These are phyloP conservation scores for Alliaria petiolata DNA, from an alignment of 345 rosid genomes.

Conservation along the genomic window DNA sequence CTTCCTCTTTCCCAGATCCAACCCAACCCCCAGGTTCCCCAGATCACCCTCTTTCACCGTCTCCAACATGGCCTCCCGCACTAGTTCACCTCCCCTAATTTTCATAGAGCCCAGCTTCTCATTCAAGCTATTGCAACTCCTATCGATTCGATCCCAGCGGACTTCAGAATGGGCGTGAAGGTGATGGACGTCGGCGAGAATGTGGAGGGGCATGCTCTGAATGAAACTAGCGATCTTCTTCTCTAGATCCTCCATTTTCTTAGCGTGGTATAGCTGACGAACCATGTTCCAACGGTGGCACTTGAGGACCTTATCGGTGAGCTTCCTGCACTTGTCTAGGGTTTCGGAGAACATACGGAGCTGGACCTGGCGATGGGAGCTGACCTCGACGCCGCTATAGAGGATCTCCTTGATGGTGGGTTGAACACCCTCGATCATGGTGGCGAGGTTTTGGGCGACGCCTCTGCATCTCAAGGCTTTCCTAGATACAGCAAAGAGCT, in stretches of 20 bases:
- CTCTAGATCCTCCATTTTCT: conserved; percentile 66
- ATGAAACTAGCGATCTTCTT: conserved; percentile 45
- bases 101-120: conserved; percentile 57
- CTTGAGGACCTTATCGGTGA: conserved; percentile 43
- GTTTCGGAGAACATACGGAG: conserved; percentile 48
- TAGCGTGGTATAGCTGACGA: conserved; percentile 44
- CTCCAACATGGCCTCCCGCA: conserved; percentile 47
- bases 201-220: conserved; percentile 32
- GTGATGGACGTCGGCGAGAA: conserved; percentile 73
- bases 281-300: conserved; percentile 74
- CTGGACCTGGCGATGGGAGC: conserved; percentile 47
- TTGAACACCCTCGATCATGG: conserved; percentile 25
- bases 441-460: conserved; percentile 39
- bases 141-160: conserved; percentile 53
- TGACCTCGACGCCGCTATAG: conserved; percentile 68
- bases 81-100: conserved; percentile 59
- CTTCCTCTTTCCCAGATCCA: conserved; percentile 60
- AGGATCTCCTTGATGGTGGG: conserved; percentile 61
- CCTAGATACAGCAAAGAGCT: conserved; percentile 35
- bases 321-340: conserved; percentile 48
- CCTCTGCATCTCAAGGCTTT: conserved; percentile 49
- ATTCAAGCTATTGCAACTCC: conserved; percentile 35
- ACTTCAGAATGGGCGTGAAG: conserved; percentile 40
- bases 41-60: conserved; percentile 25
- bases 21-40: conserved; percentile 36